Percentiles rank a stretch among this genome's conserved stretches.
These are phyloP conservation scores for Leucaena leucocephala DNA, from an alignment of 306 rosid genomes.

Conservation along the genomic window DNA sequence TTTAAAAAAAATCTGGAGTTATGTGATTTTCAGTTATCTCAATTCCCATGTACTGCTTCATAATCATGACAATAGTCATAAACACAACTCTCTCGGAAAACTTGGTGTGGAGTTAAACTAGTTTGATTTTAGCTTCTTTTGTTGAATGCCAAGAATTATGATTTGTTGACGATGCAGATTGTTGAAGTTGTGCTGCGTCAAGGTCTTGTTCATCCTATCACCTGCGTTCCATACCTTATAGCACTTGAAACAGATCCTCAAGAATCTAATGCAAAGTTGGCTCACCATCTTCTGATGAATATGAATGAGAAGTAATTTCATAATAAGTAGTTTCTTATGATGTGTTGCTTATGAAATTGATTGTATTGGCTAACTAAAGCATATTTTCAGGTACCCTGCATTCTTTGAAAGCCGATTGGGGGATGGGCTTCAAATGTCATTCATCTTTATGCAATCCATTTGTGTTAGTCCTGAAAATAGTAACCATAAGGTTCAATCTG, in stretches of 20 bases:
- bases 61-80: not conserved
- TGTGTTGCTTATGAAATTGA: conserved; percentile 11
- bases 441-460: conserved; percentile 75
- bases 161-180: conserved; percentile 60
- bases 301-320: conserved; percentile 90
- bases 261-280: conserved; percentile 81
- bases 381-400: conserved; percentile 88
- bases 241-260: conserved; percentile 97
- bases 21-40: not conserved
- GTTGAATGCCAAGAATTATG: conserved; percentile 9
- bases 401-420: conserved; percentile 97
- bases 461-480: conserved; percentile 52
- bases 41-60: too few species aligned
- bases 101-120: not conserved
- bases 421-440: conserved; percentile 98
- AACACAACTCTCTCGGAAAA: conserved; percentile 6
- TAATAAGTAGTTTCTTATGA: conserved; percentile 18
- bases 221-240: conserved; percentile 93
- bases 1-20: conserved; percentile 8
- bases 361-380: conserved; percentile 41
- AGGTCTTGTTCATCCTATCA: conserved; percentile 99
- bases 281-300: conserved; percentile 94
- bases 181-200: conserved; percentile 96
- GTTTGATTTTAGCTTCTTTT: conserved; percentile 12
- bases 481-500: conserved; percentile 55